phyloP scores from a whole-genome alignment of 805 yeast species.

The Yamadazyma philogaea region DNA sequence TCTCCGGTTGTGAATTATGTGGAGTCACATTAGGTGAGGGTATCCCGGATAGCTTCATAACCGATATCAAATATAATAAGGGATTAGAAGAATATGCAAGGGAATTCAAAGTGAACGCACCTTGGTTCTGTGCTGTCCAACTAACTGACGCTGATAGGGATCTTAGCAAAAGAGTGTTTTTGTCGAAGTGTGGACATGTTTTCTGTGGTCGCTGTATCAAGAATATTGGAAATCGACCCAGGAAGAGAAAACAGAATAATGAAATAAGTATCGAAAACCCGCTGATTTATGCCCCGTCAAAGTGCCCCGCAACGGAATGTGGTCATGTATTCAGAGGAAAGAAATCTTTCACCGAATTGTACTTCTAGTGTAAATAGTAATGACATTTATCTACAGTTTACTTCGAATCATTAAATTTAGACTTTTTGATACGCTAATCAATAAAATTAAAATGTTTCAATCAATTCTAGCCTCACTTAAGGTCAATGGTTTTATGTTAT shows the following conservation, averaged over 20 bases:
- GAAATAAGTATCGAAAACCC: constrained; percentile 32
- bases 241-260: constrained; percentile 16
- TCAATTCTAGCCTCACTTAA: constrained; percentile 48
- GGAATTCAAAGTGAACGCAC: constrained; percentile 47
- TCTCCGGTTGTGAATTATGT: constrained; percentile 56
- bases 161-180: constrained; percentile 37
- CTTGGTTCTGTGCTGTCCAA: constrained; percentile 53
- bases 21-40: constrained; percentile 74
- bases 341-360: constrained; percentile 54
- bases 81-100: constrained; percentile 23
- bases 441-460: constrained; percentile 14
- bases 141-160: constrained; percentile 25
- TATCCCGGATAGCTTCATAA: constrained; percentile 50
- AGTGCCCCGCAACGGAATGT: constrained; percentile 58
- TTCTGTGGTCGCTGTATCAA: constrained; percentile 84
- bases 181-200: constrained; percentile 74
- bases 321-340: constrained; percentile 41
- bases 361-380: constrained; percentile 11
- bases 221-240: constrained; percentile 51
- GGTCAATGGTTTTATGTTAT: constrained; percentile 52
- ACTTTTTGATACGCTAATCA: not conserved
- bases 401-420: not conserved
- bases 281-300: constrained; percentile 48
- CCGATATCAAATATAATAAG: constrained; percentile 30
- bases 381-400: not conserved